Evolutionary conservation across 2,329 filamentous ascomycete genomes (phyloP).

Genomic region (Pseudogymnoascus sp.): DNA sequence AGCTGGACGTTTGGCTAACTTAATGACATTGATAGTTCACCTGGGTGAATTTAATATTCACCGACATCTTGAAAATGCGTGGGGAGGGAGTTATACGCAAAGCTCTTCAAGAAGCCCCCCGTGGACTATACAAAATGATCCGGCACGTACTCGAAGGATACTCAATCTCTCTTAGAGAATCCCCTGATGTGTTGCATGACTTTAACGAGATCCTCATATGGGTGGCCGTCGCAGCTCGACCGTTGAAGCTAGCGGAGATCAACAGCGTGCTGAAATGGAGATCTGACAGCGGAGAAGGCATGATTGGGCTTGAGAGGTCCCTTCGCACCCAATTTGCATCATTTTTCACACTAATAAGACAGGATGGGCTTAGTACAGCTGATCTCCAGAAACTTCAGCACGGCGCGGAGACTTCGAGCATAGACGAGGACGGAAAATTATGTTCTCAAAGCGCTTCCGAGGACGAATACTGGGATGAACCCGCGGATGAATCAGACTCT

Average conservation of each 20-base stretch:
- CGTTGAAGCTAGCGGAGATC: background rate
- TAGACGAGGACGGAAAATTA: background rate
- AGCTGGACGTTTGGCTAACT: background rate
- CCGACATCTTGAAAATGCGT: background rate
- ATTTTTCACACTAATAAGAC: background rate
- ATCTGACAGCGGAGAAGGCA: background rate
- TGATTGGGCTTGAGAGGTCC: background rate
- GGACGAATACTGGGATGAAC: background rate
- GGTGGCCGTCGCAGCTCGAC: background rate
- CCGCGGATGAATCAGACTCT: background rate
- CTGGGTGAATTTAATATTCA: background rate
- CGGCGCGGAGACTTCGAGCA: background rate
- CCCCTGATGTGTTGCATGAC: background rate
- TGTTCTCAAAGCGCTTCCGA: background rate
- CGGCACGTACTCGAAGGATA: background rate
- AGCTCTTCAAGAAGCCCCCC: background rate
- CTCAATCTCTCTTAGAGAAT: background rate
- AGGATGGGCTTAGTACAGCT: background rate
- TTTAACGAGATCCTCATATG: background rate
- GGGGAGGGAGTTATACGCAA: background rate
- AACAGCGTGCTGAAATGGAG: background rate
- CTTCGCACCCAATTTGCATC: conserved; percentile 4
- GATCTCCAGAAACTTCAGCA: background rate
- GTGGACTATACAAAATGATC: background rate
- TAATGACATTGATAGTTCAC: background rate